Evolutionary conservation across 768 basidiomycete genomes (phyloP).

Genomic region (Russula compacta): DNA sequence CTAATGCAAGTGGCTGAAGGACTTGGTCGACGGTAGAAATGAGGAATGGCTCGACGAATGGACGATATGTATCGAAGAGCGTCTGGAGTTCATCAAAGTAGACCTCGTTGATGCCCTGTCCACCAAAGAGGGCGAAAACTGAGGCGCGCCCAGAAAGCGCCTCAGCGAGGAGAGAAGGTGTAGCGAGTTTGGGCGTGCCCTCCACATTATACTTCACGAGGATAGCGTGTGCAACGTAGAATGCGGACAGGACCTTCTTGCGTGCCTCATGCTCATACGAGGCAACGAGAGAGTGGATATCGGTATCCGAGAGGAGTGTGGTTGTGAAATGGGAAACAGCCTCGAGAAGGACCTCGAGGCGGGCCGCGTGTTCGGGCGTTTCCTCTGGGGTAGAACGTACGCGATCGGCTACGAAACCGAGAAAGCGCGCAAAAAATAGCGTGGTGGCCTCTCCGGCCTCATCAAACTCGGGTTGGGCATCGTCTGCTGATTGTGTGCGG

Average conservation of each 20-base stretch:
- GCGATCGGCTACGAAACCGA: slow-evolving; percentile 63
- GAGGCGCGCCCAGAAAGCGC: slow-evolving; percentile 54
- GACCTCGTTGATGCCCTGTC: slow-evolving; percentile 96
- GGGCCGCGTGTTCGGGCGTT: slow-evolving; percentile 31
- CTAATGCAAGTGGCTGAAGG: slow-evolving; percentile 60
- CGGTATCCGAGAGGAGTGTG: slow-evolving; percentile 58
- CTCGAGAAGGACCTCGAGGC: slow-evolving; percentile 60
- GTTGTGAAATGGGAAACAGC: slow-evolving; percentile 71
- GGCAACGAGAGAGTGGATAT: slow-evolving; percentile 77
- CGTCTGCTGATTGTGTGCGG: slow-evolving; percentile 49
- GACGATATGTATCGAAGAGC: slow-evolving; percentile 85
- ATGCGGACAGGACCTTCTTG: slow-evolving; percentile 66
- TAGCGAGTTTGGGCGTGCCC: slow-evolving; percentile 48
- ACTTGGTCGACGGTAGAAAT: slow-evolving; percentile 50
- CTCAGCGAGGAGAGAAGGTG: slow-evolving; percentile 62
- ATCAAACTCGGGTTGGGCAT: slow-evolving; percentile 50
- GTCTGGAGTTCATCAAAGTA: slow-evolving; percentile 94
- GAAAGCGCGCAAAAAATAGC: slow-evolving; percentile 76
- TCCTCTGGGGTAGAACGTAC: slow-evolving; percentile 48
- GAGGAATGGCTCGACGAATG: slow-evolving; percentile 74
- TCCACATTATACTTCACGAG: slow-evolving; percentile 49
- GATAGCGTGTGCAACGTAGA: slow-evolving; percentile 65
- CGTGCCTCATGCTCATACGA: slow-evolving; percentile 67
- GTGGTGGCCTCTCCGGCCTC: slow-evolving; percentile 55
- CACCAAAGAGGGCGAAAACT: slow-evolving; percentile 91